Evolutionary conservation across 208 protist genomes (phyloP), one percentile per base, ranked within the genome.

Genomic region (Acanthamoeba culbertsoni): DNA sequence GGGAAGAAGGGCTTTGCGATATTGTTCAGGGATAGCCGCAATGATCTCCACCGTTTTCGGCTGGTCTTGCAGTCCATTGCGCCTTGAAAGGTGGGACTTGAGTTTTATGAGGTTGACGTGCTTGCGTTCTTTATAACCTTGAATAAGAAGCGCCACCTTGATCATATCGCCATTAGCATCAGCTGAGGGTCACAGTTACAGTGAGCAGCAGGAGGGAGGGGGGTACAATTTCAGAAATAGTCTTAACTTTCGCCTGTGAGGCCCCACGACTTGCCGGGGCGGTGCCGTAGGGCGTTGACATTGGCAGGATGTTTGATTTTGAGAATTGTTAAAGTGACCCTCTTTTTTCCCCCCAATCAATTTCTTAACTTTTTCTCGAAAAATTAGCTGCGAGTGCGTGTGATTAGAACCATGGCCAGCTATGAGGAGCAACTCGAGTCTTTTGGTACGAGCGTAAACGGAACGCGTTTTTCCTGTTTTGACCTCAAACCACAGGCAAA

Each of bases 11-110:
- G 46, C 93, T 55, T 94, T 86, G 93, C 96, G 96, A 51, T 97
- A 95, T 57, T 97, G 37, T 46, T 98, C 95, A 23, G 98, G 98
- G 55, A 98, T 96, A 18, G 97, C 97, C 6, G 97, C 96, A 57
- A 98, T 97, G 43, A 98, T 94, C 59, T 98, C 97, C 3, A 97
- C 95, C 14, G 96, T 92, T 79, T 98, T 97, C 7, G 97, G 97
- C 68, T 92, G 86, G 28, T 92, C 86, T 35, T 73, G 51, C 40
- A 92, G 86, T 6, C 86, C 86, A 53, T 92, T 92, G 16, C 59
- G 51, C 23, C 86, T 10, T 14, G 86, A 92, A 0, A 92, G n/a
- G n/a, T 92, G 42, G 1, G 51, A 51, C 31, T 92, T 92, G 40
- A 92, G 51, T 28, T 92, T 92, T 28, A 55, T 59, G 33, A 92